These are phyloP conservation scores for Agastache rugosa DNA, from an alignment of 257 asterid genomes.

Conservation along the genomic window DNA sequence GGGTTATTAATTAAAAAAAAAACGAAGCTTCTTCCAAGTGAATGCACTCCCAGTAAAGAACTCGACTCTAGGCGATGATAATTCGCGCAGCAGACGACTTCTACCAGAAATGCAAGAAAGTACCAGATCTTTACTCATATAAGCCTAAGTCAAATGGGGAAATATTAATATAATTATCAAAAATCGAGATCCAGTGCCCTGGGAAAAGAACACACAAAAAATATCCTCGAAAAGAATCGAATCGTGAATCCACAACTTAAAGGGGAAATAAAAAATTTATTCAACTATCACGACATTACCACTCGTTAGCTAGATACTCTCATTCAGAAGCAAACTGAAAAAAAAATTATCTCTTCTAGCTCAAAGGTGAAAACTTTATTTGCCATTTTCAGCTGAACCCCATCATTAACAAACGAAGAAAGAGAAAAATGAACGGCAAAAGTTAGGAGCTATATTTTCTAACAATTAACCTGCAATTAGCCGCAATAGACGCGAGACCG, in stretches of 20 bases:
- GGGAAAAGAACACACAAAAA: neutral
- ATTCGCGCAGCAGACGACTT: neutral
- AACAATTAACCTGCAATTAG: constrained; percentile 75
- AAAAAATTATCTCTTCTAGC: neutral
- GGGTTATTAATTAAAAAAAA: neutral
- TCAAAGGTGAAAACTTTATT: constrained; percentile 24
- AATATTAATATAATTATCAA: neutral
- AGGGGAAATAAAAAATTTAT: too few relatives aligned
- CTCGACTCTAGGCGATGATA: neutral
- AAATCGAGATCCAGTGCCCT: neutral
- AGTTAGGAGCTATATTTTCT: neutral
- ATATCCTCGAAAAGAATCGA: neutral
- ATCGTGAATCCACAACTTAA: constrained; percentile 2
- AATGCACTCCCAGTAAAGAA: constrained; percentile 14
- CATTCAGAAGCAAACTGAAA: neutral
- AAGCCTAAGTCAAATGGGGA: neutral
- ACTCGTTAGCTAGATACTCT: neutral
- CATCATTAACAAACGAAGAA: neutral
- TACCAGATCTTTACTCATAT: constrained; percentile 18
- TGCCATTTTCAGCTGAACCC: constrained; percentile 21
- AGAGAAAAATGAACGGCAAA: neutral
- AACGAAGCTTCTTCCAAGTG: constrained; percentile 2
- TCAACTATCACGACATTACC: constrained; percentile 27
- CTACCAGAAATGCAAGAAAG: constrained; percentile 6
- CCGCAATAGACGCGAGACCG: constrained; percentile 90